Evolutionary conservation across 2,329 filamentous ascomycete species (phyloP), one percentile per base, ranked within the genome.

Genomic region (Ascosphaera apis): DNA sequence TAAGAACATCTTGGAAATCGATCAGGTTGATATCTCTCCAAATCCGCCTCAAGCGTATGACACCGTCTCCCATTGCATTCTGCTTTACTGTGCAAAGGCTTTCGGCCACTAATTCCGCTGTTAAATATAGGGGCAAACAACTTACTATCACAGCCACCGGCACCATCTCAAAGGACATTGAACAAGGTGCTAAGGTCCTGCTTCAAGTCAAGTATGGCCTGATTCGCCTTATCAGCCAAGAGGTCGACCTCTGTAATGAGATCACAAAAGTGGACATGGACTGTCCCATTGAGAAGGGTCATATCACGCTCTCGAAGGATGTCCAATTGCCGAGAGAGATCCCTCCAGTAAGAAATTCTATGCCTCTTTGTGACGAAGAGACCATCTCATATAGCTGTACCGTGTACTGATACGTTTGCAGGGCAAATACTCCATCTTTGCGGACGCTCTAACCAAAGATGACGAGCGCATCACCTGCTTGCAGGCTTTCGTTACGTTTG

Each of bases 171-270:
- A 58, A 91, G 49, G 58, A 65, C 36, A 72, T 98, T 43, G 67
- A 72, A 37, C 54, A 82, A 39, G 86, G 82, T 39, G 81, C 86
- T 40, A 81, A 79, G 47, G 76, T 93, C 42, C 65, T 76, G 34
- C 55, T 98, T 30, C 68, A 74, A 45, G 86, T 98, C 59, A 93
- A 92, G 61, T 93, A 91, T 56, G 86, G 86, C 41, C 65, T 92
- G 44, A 93, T 98, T 55, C 79, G 73, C 37, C 69, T 98, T 43
- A 72, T 98, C 56, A 80, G 69, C 55, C 78, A 78, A 44, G 69
- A 66, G 45, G 73, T 76, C 48, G 77, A 92, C 51, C 69, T 95
- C 27, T 98, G 88, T 63, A 79, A 93, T 41, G 76, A 91, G 54
- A 70, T 91, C 44, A 63, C 69, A 53, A 83, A 93, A 45, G 81